These are phyloP conservation scores for Aspergillus sp. DNA, from an alignment of 2,329 filamentous ascomycete genomes.

Conservation along the genomic window DNA sequence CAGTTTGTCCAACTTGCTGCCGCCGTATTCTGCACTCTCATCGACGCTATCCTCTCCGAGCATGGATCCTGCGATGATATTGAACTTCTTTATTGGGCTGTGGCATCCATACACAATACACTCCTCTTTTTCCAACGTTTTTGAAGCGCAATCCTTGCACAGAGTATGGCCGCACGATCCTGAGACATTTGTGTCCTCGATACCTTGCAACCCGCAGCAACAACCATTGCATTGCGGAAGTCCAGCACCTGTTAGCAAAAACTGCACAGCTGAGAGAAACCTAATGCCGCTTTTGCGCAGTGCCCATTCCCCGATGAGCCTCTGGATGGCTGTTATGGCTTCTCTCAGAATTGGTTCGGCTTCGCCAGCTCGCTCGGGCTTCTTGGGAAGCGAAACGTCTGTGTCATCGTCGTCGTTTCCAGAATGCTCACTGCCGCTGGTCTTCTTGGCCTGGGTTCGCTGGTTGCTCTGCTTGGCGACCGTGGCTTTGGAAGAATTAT, in stretches of 20 bases:
- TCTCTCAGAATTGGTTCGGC: constrained; percentile 24
- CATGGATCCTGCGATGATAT: constrained; percentile 44
- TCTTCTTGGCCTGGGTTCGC: neutral
- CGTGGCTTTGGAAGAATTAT: neutral
- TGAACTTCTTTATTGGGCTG: constrained; percentile 39
- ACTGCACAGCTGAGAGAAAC: constrained; percentile 25
- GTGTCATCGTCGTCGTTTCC: neutral
- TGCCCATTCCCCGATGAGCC: constrained; percentile 26
- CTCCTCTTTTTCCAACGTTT: constrained; percentile 27
- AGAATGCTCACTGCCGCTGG: neutral
- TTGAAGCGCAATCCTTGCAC: constrained; percentile 46
- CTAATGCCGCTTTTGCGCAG: constrained; percentile 26
- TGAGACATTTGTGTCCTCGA: constrained; percentile 44
- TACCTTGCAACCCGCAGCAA: constrained; percentile 24
- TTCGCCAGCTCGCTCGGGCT: constrained; percentile 18
- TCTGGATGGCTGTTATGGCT: constrained; percentile 21
- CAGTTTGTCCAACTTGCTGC: constrained; percentile 53
- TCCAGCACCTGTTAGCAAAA: constrained; percentile 19
- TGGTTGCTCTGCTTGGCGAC: neutral
- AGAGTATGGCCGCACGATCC: constrained; percentile 55
- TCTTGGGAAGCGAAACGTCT: constrained; percentile 7
- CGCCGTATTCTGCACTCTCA: constrained; percentile 32
- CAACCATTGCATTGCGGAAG: constrained; percentile 38
- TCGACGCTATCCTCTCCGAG: constrained; percentile 36
- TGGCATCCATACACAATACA: constrained; percentile 48